These are phyloP conservation scores for Solanum hybrid DNA, from an alignment of 305 asterid species.

Conservation along the genomic window DNA sequence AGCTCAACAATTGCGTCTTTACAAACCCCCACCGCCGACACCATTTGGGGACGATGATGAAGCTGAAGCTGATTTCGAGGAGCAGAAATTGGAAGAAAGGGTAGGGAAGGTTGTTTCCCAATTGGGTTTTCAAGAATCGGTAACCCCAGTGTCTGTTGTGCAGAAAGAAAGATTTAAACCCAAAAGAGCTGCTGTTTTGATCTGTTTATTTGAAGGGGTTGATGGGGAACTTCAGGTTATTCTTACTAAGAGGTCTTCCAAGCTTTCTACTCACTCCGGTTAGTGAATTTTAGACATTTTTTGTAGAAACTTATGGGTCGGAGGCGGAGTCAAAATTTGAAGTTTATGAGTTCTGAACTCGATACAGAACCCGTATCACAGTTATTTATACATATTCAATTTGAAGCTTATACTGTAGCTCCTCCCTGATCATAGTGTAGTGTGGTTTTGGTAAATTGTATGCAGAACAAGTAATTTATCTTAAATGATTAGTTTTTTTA, in stretches of 20 bases:
- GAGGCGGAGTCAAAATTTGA: neutral
- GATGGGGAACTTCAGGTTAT: conserved; percentile 69
- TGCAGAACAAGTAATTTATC: neutral
- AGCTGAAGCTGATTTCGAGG: conserved; percentile 31
- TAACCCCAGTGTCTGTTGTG: conserved; percentile 30
- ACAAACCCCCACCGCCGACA: conserved; percentile 39
- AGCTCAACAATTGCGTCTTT: conserved; percentile 68
- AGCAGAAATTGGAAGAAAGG: conserved; percentile 42
- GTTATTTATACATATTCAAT: neutral
- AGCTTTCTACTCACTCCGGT: conserved; percentile 89
- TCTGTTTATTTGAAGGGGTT: conserved; percentile 82
- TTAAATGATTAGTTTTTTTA: neutral
- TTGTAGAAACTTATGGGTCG: neutral
- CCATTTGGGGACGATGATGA: conserved; percentile 21
- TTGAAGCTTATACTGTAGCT: neutral
- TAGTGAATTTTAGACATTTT: conserved; percentile 1
- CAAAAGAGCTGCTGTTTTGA: conserved; percentile 81
- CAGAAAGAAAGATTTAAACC: conserved; percentile 47
- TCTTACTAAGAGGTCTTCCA: conserved; percentile 80
- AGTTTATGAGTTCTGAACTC: neutral
- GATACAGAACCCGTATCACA: neutral
- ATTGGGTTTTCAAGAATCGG: conserved; percentile 74
- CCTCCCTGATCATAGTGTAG: neutral
- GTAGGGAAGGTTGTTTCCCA: conserved; percentile 70
- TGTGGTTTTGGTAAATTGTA: neutral